These are phyloP conservation scores for Paracoccidioides lutzii DNA, from an alignment of 2,329 filamentous ascomycete genomes.

Conservation along the genomic window DNA sequence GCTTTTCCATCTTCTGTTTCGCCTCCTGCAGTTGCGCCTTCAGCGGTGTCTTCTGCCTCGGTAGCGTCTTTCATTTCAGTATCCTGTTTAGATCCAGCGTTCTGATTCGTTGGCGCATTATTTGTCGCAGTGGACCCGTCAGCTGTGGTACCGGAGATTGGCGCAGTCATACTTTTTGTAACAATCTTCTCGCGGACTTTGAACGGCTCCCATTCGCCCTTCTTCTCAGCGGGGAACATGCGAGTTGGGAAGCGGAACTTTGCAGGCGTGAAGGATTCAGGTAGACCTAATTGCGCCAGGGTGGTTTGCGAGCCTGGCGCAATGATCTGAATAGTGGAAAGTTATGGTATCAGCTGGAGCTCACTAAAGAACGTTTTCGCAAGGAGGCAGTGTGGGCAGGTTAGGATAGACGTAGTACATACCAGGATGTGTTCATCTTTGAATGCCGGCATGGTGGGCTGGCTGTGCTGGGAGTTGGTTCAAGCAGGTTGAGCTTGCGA, in stretches of 20 bases:
- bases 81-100: constrained; percentile 23
- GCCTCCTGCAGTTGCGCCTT: neutral
- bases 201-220: constrained; percentile 68
- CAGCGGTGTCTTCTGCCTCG: constrained; percentile 11
- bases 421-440: constrained; percentile 42
- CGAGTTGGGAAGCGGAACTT: constrained; percentile 74
- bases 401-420: constrained; percentile 12
- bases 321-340: constrained; percentile 31
- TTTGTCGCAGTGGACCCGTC: constrained; percentile 7
- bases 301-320: constrained; percentile 70
- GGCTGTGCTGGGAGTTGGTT: neutral
- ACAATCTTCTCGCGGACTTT: constrained; percentile 49
- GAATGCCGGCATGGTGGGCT: constrained; percentile 35
- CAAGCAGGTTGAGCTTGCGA: neutral
- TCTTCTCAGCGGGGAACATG: constrained; percentile 75
- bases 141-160: constrained; percentile 2
- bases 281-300: constrained; percentile 78
- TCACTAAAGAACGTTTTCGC: neutral
- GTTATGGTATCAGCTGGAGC: neutral
- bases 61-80: constrained; percentile 35
- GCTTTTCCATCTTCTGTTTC: constrained; percentile 7
- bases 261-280: constrained; percentile 85
- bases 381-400: neutral
- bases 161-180: constrained; percentile 9
- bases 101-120: constrained; percentile 13